Evolutionary conservation across 225 moss, liverwort and hornwort genomes (phyloP).

Genomic region (Polytrichum formosum): DNA sequence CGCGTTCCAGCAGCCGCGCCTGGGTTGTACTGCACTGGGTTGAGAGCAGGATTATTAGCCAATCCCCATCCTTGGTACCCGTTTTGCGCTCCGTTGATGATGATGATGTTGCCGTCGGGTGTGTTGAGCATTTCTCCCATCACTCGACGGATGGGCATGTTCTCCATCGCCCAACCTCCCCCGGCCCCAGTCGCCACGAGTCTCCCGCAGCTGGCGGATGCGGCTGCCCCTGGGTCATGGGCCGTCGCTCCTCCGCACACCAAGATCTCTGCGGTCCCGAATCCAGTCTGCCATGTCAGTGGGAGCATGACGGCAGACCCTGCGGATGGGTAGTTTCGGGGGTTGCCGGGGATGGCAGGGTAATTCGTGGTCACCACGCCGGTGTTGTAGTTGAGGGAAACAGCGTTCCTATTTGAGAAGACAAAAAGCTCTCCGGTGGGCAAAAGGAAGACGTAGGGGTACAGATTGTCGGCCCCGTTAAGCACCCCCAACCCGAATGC

Average conservation of each 20-base stretch:
- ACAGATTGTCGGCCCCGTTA: neutral
- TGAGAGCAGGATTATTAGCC: constrained; percentile 32
- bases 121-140: constrained; percentile 63
- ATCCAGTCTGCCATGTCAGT: neutral
- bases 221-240: constrained; percentile 26
- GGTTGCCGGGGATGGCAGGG: constrained; percentile 4
- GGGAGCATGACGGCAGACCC: constrained; percentile 39
- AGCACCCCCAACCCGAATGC: neutral
- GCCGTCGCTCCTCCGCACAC: constrained; percentile 32
- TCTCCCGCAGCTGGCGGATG: constrained; percentile 41
- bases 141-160: constrained; percentile 49
- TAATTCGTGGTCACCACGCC: neutral
- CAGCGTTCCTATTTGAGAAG: constrained; percentile 4
- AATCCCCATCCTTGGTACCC: constrained; percentile 44
- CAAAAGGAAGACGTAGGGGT: constrained; percentile 3
- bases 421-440: neutral
- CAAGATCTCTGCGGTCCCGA: constrained; percentile 5
- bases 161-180: constrained; percentile 62
- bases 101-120: constrained; percentile 31
- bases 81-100: constrained; percentile 67
- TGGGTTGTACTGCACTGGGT: constrained; percentile 21
- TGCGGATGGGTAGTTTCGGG: constrained; percentile 12
- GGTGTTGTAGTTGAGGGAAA: neutral
- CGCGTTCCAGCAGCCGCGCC: neutral
- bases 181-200: constrained; percentile 29